Conservation (phyloP, 139 green algal genomes). For the Chlorella sorokiniana region DNA sequence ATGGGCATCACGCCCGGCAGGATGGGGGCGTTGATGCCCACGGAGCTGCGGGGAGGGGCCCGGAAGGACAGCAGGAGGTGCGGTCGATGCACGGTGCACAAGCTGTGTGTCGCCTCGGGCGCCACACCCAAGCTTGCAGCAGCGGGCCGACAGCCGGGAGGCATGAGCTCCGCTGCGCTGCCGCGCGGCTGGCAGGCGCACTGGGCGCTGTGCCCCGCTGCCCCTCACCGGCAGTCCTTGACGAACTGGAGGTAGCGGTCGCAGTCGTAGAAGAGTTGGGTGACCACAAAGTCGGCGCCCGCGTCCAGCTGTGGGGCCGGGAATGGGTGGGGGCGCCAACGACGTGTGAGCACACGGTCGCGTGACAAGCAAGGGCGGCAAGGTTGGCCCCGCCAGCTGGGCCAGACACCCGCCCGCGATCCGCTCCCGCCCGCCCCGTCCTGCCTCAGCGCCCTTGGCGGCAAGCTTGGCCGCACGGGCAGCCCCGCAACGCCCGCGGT, state of each 20-base stretch:
- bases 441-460: background rate
- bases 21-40: slow-evolving; percentile 91
- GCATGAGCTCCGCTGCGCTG: too few species aligned
- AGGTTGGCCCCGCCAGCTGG: too few species aligned
- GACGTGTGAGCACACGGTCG: too few species aligned
- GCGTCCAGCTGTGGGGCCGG: slow-evolving; percentile 63
- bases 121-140: background rate
- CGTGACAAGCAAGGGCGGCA: too few species aligned
- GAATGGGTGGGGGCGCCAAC: background rate
- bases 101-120: background rate
- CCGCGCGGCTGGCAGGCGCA: background rate
- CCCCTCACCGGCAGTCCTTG: slow-evolving; percentile 66
- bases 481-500: too few species aligned
- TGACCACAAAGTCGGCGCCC: slow-evolving; percentile 93
- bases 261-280: slow-evolving; percentile 96
- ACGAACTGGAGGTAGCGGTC: slow-evolving; percentile 88
- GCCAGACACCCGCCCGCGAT: background rate
- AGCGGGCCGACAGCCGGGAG: background rate
- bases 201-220: background rate
- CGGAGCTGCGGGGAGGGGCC: slow-evolving; percentile 57
- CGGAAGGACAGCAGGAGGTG: background rate
- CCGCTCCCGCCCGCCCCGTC: background rate
- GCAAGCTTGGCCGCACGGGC: too few species aligned
- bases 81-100: background rate
- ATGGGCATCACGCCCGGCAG: slow-evolving; percentile 98